Conservation (phyloP, 257 asterid genomes). For the Voacanga thouarsii region DNA sequence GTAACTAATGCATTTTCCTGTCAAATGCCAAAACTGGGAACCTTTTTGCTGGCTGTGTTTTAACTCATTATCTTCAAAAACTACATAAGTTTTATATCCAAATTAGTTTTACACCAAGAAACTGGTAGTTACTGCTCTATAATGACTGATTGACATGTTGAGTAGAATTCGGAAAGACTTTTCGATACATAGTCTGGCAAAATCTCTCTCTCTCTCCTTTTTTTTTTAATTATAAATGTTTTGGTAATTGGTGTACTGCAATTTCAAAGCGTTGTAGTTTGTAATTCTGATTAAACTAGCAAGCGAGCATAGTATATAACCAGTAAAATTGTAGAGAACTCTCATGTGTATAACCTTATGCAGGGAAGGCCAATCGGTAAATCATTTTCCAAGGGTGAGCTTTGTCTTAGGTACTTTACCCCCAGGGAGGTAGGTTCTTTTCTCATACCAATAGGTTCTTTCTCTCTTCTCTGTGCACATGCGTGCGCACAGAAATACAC, state of each 20-base stretch:
- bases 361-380: conserved; percentile 50
- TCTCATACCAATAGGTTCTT: conserved; percentile 3
- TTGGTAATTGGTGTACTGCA: neutral
- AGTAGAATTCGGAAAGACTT: neutral
- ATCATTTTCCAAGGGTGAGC: conserved; percentile 43
- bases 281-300: neutral
- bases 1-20: too few relatives aligned
- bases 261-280: neutral
- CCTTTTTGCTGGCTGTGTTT: neutral
- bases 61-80: neutral
- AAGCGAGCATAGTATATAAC: neutral
- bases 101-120: neutral
- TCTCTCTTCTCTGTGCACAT: neutral
- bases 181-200: neutral
- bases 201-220: neutral
- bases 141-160: neutral
- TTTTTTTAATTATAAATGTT: neutral
- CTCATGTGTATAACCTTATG: conserved; percentile 1
- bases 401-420: conserved; percentile 82
- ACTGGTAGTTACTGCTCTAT: neutral
- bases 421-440: conserved; percentile 76
- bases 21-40: neutral
- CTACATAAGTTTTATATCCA: neutral
- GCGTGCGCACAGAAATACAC: too few relatives aligned
- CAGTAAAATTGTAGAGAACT: neutral